Evolutionary conservation across 2,329 filamentous ascomycete genomes (phyloP), one percentile per base, ranked within the genome.

Genomic region (Alternaria burnsii): DNA sequence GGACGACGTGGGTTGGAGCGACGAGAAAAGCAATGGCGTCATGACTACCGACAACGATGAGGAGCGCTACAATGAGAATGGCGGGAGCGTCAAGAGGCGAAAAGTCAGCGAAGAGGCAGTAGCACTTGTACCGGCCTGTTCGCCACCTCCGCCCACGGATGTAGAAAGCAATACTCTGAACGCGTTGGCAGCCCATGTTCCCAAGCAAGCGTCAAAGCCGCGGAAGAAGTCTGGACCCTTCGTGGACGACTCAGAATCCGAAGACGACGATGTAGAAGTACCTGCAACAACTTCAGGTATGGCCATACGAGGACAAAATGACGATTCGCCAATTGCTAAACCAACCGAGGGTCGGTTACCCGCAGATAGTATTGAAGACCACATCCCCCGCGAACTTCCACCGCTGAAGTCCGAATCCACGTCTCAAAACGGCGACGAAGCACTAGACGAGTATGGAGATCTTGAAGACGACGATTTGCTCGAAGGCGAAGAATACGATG

Each of bases 221-320:
- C 75, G 72, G 34, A 81, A 75, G 58, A 73, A 75, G 59, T 82
- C 77, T 58, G 88, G 87, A 0, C 90, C 90, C 0, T 94, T 94
- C 68, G 73, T 93, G 41, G 86, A 91, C 58, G 90, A 93, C 62
- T 92, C 90, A 1, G 87, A 89, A 55, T 87, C 83, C 41, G 87
- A 89, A 53, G 81, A 85, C 8, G 78, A 79, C 3, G 52, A 61
- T 30, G 43, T 41, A 18, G 59, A 63, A n/a, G 10, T 40, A 16
- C 48, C 62, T 30, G 32, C 59, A 22, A 50, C 40, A 44, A 67
- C 59, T 62, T 56, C 63, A 73, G 70, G 72, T 71, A 72, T 58
- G 69, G 66, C 65, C 5, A 63, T 59, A 41, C 52, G 53, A 53
- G 51, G 62, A 34, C 18, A 42, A n/a, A 62, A 9, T 54, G 58